Evolutionary conservation across 192 early-diverging fungal species (phyloP), one percentile per base, ranked within the genome.

Genomic region (Coemansia aciculifera): DNA sequence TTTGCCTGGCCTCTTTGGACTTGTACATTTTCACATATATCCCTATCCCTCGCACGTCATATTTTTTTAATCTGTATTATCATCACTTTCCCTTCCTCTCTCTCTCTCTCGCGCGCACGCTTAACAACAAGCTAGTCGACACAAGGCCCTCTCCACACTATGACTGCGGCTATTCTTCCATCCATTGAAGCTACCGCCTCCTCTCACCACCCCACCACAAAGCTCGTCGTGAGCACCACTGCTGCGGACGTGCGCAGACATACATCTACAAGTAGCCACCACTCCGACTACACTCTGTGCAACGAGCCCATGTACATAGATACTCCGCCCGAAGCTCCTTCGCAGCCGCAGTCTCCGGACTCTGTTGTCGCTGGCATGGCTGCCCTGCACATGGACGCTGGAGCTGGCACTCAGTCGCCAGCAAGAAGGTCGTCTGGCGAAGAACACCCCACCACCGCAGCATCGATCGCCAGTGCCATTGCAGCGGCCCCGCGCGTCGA

Each of bases 251-350:
- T 79, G 8, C 44, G 73, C 66, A 64, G 78, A 62, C 78, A 79
- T 68, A 68, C 64, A n/a, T 79, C 77, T 0, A 79, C 77, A 37
- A 79, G 77, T 17, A 79, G 77, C 62, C 48, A 68, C 52, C 72
- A 74, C 62, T 79, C 77, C 36, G 77, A 74, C 36, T 61, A 71
- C 68, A 79, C 77, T n/a, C 72, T 79, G 68, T 79, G 72, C 68
- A 64, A 60, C 68, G 77, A 79, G 43, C 61, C 68, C 57, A 34
- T 66, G 32, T 27, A 24, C 38, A 56, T 23, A 40, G 12, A 38
- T 29, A 29, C 64, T 21, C 34, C 37, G n/a, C 17, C 39, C 36
- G 43, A 29, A 0, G 36, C 46, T 29, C 59, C 44, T 21, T 51
- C 60, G 23, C 67, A 24, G 65, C 66, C 24, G 42, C 66, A 32